Conservation (phyloP, 352 stramenopile genomes). For the Globisporangium takayamanum region DNA sequence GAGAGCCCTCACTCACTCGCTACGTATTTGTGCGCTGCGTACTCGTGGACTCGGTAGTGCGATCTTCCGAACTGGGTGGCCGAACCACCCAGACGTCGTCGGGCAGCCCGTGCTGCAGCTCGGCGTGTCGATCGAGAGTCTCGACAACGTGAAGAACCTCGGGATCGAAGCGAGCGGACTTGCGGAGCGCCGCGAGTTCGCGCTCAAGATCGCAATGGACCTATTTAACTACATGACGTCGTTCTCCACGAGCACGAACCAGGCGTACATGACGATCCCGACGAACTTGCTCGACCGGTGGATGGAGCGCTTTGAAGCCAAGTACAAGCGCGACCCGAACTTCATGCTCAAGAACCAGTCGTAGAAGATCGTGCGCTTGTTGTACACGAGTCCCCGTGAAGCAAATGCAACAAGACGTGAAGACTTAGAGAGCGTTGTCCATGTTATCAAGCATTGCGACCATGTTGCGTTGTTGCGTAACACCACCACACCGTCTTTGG, state of each 20-base stretch:
- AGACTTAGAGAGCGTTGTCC: too few relatives aligned
- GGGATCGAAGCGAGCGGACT: constrained; percentile 59
- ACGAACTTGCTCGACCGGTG: constrained; percentile 90
- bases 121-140: constrained; percentile 61
- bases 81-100: constrained; percentile 52
- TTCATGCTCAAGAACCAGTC: constrained; percentile 86
- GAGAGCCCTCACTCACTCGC: neutral
- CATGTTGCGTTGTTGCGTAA: too few relatives aligned
- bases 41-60: constrained; percentile 18
- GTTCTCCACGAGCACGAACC: constrained; percentile 71
- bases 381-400: neutral
- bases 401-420: neutral
- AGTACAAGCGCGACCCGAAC: constrained; percentile 85
- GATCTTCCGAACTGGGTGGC: constrained; percentile 61
- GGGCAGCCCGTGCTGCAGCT: constrained; percentile 55
- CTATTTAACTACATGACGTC: constrained; percentile 91
- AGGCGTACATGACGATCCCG: constrained; percentile 83
- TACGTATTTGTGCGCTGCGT: neutral
- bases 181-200: constrained; percentile 72
- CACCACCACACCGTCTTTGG: too few relatives aligned
- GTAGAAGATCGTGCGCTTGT: neutral
- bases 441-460: too few relatives aligned
- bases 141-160: constrained; percentile 72
- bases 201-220: constrained; percentile 89
- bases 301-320: constrained; percentile 88